phyloP scores from a whole-genome alignment of 2,329 filamentous ascomycete species.

The Paecilomyces niveus region DNA sequence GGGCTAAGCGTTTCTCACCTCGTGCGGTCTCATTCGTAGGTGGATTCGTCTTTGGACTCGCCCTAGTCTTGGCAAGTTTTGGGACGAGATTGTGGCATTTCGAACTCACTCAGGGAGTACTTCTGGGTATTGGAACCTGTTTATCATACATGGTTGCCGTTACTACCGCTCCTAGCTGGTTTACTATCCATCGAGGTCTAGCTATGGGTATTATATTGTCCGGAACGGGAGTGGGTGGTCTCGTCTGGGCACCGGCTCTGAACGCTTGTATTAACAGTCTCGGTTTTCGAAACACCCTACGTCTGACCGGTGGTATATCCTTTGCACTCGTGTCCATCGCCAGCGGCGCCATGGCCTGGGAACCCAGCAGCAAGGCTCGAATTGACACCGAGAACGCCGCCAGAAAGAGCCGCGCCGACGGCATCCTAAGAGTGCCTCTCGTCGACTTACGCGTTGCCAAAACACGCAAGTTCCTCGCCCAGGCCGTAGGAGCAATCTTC shows the following conservation, averaged over 20 bases:
- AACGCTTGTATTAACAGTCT: slow-evolving; percentile 23
- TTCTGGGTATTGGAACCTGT: slow-evolving; percentile 33
- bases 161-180: slow-evolving; percentile 33
- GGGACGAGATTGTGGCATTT: slow-evolving; percentile 28
- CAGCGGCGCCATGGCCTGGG: slow-evolving; percentile 21
- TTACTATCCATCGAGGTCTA: slow-evolving; percentile 27
- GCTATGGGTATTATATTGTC: slow-evolving; percentile 35
- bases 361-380: slow-evolving; percentile 19
- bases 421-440: slow-evolving; percentile 20
- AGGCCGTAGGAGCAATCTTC: slow-evolving; percentile 29
- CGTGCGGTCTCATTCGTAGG: slow-evolving; percentile 20
- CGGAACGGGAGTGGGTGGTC: slow-evolving; percentile 34
- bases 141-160: slow-evolving; percentile 33
- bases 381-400: slow-evolving; percentile 10
- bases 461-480: slow-evolving; percentile 27
- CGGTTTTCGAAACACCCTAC: slow-evolving; percentile 32
- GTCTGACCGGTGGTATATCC: slow-evolving; percentile 21
- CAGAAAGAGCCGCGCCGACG: slow-evolving; percentile 8
- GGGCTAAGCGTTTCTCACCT: slow-evolving; percentile 28
- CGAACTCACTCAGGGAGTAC: slow-evolving; percentile 27
- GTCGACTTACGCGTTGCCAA: slow-evolving; percentile 17
- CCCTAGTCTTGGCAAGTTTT: slow-evolving; percentile 23
- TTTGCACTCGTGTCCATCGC: slow-evolving; percentile 21
- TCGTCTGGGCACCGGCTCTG: slow-evolving; percentile 31
- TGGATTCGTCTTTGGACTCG: slow-evolving; percentile 19